Conservation (phyloP, 345 rosid genomes). For the Salix caprea region DNA sequence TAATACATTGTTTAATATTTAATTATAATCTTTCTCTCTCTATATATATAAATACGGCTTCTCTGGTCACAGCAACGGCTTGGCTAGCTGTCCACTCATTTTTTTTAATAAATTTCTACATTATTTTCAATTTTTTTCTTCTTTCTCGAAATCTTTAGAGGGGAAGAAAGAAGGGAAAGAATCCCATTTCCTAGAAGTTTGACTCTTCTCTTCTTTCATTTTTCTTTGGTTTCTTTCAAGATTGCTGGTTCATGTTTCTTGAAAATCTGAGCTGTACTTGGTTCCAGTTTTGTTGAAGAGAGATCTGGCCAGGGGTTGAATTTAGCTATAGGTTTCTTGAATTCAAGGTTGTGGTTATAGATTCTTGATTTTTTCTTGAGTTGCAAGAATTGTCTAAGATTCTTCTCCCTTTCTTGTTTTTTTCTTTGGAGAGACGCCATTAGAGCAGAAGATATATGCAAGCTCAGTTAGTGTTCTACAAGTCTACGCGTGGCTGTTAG, state of each 20-base stretch:
- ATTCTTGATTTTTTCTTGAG: conserved; percentile 10
- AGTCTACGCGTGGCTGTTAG: conserved; percentile 9
- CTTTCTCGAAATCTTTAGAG: conserved; percentile 40
- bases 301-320: neutral
- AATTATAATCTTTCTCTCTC: neutral
- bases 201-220: conserved; percentile 9
- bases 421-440: conserved; percentile 18
- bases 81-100: conserved; percentile 75
- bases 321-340: conserved; percentile 14
- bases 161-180: conserved; percentile 15
- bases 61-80: conserved; percentile 28
- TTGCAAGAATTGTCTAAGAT: conserved; percentile 12
- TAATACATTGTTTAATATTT: conserved; percentile 4
- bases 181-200: conserved; percentile 6
- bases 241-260: neutral
- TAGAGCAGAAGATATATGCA: neutral
- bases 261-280: neutral
- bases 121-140: conserved; percentile 2
- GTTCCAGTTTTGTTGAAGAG: neutral
- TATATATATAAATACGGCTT: conserved; percentile 10
- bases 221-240: conserved; percentile 16
- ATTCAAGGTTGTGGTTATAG: neutral
- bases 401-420: neutral
- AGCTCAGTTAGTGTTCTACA: neutral
- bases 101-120: conserved; percentile 14